phyloP scores from a whole-genome alignment of 2,329 filamentous ascomycete species.

The Colletotrichum sp. region DNA sequence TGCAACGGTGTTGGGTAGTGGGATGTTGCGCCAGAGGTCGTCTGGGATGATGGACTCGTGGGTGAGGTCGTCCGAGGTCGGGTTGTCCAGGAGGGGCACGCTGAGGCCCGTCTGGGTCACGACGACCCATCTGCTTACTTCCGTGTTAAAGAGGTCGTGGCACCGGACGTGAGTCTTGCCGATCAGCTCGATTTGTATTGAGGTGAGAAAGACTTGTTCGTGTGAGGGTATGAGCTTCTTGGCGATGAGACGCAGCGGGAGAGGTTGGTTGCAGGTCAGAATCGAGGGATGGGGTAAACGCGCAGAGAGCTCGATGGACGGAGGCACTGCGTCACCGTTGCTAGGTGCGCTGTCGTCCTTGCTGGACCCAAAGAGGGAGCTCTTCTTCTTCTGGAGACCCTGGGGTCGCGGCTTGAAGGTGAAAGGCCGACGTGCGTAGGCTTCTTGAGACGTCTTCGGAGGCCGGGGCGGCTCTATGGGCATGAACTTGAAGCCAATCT shows the following conservation, averaged over 20 bases:
- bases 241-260: conserved; percentile 81
- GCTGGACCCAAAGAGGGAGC: conserved; percentile 61
- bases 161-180: conserved; percentile 81
- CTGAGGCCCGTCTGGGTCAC: conserved; percentile 74
- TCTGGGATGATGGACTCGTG: conserved; percentile 74
- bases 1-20: conserved; percentile 84
- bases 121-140: conserved; percentile 78
- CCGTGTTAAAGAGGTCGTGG: conserved; percentile 73
- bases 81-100: conserved; percentile 67
- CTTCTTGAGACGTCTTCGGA: conserved; percentile 72
- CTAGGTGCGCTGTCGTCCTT: conserved; percentile 23
- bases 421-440: conserved; percentile 79
- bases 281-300: conserved; percentile 87
- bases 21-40: conserved; percentile 72
- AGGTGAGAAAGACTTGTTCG: conserved; percentile 77
- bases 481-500: conserved; percentile 80
- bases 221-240: conserved; percentile 75
- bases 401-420: conserved; percentile 53
- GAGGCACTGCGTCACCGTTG: conserved; percentile 44
- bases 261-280: conserved; percentile 84
- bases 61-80: conserved; percentile 60
- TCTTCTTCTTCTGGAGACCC: conserved; percentile 53
- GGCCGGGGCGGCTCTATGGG: conserved; percentile 89
- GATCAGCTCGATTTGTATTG: conserved; percentile 82
- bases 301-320: conserved; percentile 78